Evolutionary conservation across 495 filamentous ascomycete species (phyloP).

Genomic region (Lentithecium fluviatile): DNA sequence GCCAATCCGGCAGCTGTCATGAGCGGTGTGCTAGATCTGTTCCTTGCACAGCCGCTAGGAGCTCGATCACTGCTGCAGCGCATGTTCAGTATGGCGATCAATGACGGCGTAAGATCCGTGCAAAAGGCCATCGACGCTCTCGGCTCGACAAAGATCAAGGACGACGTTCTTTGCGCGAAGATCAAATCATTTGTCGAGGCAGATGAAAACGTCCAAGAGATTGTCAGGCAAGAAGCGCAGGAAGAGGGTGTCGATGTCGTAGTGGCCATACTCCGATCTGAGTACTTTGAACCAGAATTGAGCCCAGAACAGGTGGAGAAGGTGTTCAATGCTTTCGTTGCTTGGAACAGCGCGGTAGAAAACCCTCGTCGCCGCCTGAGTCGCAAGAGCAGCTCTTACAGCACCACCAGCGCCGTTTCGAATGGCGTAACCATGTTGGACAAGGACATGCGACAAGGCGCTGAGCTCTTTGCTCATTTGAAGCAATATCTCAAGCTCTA

Average conservation of each 20-base stretch:
- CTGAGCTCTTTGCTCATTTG: slow-evolving; percentile 85
- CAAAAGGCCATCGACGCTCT: slow-evolving; percentile 83
- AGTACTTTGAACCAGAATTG: slow-evolving; percentile 67
- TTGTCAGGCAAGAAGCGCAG: slow-evolving; percentile 68
- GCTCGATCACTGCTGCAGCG: slow-evolving; percentile 85
- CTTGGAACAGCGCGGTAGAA: slow-evolving; percentile 92
- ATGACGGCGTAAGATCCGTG: slow-evolving; percentile 81
- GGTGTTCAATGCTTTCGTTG: slow-evolving; percentile 92
- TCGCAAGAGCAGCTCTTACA: slow-evolving; percentile 25
- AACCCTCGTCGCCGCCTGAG: slow-evolving; percentile 52
- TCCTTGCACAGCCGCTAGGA: slow-evolving; percentile 91
- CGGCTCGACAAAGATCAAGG: slow-evolving; percentile 64
- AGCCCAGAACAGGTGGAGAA: slow-evolving; percentile 70
- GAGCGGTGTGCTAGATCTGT: slow-evolving; percentile 87
- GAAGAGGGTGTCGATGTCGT: slow-evolving; percentile 75
- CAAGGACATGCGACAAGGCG: slow-evolving; percentile 80
- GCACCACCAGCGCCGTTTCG: slow-evolving; percentile 25
- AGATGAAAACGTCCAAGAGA: slow-evolving; percentile 68
- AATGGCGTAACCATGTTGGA: slow-evolving; percentile 51
- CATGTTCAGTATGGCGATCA: slow-evolving; percentile 85
- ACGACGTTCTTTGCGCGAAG: slow-evolving; percentile 76
- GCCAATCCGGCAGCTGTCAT: slow-evolving; percentile 96
- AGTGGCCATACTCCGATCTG: slow-evolving; percentile 75
- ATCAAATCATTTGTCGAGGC: slow-evolving; percentile 73
- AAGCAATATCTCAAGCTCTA: slow-evolving; percentile 94